Evolutionary conservation across 176 grass and related monocot genomes (phyloP).

Genomic region (Dendrocalamus sinicus): DNA sequence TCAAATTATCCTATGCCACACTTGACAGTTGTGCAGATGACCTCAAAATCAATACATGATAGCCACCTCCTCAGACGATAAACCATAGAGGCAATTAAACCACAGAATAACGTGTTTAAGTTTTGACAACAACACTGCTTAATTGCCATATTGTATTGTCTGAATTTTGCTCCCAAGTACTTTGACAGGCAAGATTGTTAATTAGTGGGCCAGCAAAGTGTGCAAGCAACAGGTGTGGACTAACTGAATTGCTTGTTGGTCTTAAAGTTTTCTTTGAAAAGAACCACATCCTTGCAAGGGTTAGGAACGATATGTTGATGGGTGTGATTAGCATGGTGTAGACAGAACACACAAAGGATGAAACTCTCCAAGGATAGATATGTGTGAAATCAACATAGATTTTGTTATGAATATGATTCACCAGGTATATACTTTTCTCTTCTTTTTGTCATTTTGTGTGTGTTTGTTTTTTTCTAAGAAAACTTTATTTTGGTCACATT

Average conservation of each 20-base stretch:
- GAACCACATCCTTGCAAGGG: no score
- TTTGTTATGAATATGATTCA: no score
- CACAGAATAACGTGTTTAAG: background rate
- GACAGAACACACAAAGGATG: no score
- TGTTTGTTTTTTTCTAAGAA: no score
- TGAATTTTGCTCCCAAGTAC: background rate
- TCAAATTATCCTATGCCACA: background rate
- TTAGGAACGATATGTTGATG: no score
- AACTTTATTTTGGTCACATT: no score
- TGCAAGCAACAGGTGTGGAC: no score
- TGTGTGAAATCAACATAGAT: no score
- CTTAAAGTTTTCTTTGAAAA: background rate
- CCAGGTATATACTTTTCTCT: no score
- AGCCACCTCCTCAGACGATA: background rate
- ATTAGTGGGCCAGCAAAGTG: background rate
- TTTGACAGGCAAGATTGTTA: background rate
- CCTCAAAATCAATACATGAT: background rate
- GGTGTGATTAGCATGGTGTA: no score
- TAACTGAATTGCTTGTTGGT: background rate
- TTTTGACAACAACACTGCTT: background rate
- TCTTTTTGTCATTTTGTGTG: no score
- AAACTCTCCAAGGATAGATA: no score
- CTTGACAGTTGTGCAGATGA: background rate
- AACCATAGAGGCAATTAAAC: background rate
- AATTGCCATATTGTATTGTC: background rate